Evolutionary conservation across 148 eudicot genomes (phyloP).

Genomic region (Selenicereus undatus): DNA sequence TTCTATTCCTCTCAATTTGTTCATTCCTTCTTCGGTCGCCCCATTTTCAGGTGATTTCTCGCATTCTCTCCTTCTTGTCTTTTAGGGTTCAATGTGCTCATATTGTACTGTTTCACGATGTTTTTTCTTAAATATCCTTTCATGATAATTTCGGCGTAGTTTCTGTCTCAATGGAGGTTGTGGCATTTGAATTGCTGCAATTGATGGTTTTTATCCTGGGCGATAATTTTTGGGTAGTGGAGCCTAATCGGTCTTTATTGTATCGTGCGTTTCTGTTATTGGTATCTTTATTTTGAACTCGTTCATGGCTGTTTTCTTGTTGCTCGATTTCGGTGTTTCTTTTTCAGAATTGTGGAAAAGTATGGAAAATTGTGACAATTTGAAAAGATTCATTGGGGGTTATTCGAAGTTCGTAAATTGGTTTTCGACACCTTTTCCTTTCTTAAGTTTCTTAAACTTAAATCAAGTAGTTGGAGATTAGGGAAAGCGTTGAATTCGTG

Average conservation of each 20-base stretch:
- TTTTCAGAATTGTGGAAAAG: background rate
- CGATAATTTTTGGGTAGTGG: too few species aligned
- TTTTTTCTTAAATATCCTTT: background rate
- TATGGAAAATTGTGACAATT: background rate
- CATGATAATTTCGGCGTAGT: background rate
- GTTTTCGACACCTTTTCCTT: background rate
- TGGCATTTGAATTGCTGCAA: background rate
- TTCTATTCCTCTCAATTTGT: background rate
- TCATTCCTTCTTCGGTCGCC: background rate
- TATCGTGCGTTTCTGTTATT: background rate
- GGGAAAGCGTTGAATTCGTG: too few species aligned
- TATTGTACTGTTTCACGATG: background rate
- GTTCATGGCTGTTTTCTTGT: background rate
- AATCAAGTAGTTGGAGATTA: background rate
- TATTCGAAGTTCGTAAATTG: background rate
- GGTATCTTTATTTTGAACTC: background rate
- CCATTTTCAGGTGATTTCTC: constrained; percentile 4
- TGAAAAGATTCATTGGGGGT: background rate
- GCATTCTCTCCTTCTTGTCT: background rate
- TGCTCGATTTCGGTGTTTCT: background rate
- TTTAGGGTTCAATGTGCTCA: constrained; percentile 12
- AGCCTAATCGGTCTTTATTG: background rate
- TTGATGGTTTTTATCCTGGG: background rate
- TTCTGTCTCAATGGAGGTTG: too few species aligned
- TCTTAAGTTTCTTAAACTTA: background rate